phyloP scores from a whole-genome alignment of 179 eudicot genomes.

The Camellia oleifera region DNA sequence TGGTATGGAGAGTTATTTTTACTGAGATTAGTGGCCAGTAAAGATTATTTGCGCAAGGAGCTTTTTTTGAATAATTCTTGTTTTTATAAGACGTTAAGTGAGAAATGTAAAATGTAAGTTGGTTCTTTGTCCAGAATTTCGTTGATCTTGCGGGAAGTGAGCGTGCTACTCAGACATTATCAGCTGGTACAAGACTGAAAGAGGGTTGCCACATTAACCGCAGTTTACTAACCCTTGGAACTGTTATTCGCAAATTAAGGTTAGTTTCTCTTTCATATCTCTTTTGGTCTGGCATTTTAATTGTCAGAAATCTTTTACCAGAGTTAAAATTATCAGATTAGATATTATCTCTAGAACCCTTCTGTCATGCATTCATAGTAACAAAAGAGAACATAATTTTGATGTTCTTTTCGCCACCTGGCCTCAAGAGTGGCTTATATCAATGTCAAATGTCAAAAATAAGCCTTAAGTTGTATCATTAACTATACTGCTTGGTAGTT shows the following conservation, averaged over 20 bases:
- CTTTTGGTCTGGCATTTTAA: neutral
- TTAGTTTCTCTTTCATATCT: conserved; percentile 14
- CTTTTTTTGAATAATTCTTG: conserved; percentile 21
- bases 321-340: neutral
- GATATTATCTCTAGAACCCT: neutral
- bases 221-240: conserved; percentile 86
- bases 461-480: neutral
- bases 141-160: conserved; percentile 98
- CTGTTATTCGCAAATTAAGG: conserved; percentile 84
- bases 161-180: conserved; percentile 79
- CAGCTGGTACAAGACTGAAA: conserved; percentile 75
- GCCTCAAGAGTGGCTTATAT: neutral
- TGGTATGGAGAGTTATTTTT: conserved; percentile 46
- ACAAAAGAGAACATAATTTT: neutral
- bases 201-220: conserved; percentile 93
- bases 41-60: conserved; percentile 31
- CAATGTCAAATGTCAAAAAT: neutral
- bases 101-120: neutral
- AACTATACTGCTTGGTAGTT: neutral
- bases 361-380: neutral
- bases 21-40: neutral
- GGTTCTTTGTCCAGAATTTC: conserved; percentile 55
- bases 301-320: neutral
- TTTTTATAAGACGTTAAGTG: neutral
- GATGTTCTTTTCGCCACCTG: neutral